Evolutionary conservation across 805 yeast species (phyloP), one percentile per base, ranked within the genome.

Genomic region (Zygoascus biomembranicola): DNA sequence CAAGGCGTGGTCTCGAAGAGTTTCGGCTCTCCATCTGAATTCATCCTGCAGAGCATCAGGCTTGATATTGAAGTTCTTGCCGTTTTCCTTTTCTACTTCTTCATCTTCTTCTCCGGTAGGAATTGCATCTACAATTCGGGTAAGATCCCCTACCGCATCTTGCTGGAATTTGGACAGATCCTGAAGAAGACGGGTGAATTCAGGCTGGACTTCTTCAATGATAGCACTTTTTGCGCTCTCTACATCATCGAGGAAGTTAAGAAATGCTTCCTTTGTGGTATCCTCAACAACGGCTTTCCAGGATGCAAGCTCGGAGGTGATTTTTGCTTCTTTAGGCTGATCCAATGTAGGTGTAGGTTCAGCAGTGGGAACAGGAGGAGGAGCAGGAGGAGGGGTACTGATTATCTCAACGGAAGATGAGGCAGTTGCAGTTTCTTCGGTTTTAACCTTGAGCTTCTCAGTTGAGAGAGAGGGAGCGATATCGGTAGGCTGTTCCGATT

Each of bases 261-360:
- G 39, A 32, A 61, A 54, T 1, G 65, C 66, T 31, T 59, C 64
- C 19, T 54, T 51, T 19, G 61, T 54, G 14, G 63, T 59, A 47
- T 57, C 51, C 11, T 59, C 53, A 20, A 63, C 63, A 32, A 63
- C 44, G 8, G 45, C 32, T 43, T 59, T 60, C 66, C 66, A 63
- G 39, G 56, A 32, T 26, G 26, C 44, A 3, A 61, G 59, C 42
- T 45, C 52, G 13, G 32, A 45, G 9, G 50, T 31, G n/a, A 42
- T 39, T n/a, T 20, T 37, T 18, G 37, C 47, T 14, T 47, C 56
- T 20, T 45, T 55, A 13, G 52, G 32, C 6, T 23, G 28, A 23
- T 23, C 28, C 28, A 6, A 6, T 2, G 23, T n/a, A 13, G 42
- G 47, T 18, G 47, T 49, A 16, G 51, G 45, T 1, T 50, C 50